Conservation (phyloP, 805 yeast species). For the Schizosaccharomyces lindneri region DNA sequence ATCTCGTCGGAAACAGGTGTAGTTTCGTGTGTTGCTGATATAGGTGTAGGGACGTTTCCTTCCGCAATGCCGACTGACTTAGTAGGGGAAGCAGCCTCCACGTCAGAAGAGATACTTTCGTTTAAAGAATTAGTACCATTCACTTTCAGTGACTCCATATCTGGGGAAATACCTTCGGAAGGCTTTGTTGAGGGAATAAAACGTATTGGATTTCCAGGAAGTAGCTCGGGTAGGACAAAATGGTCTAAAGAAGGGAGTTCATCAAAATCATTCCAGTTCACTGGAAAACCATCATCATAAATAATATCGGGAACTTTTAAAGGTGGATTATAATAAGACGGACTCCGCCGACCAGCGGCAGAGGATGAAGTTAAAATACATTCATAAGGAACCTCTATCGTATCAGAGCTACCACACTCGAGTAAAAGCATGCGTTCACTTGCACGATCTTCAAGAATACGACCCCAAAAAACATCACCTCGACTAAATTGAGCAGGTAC, state of each 20-base stretch:
- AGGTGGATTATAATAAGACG: neutral
- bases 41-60: too few species aligned
- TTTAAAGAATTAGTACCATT: too few species aligned
- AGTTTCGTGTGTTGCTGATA: too few species aligned
- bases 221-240: neutral
- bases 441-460: neutral
- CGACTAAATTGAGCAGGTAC: neutral
- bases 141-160: too few species aligned
- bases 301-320: neutral
- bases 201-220: neutral
- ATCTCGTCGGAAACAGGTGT: too few species aligned
- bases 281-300: neutral
- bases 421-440: neutral
- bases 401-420: neutral
- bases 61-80: too few species aligned
- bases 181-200: neutral
- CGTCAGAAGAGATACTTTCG: too few species aligned
- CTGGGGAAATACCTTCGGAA: too few species aligned
- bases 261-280: neutral
- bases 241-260: neutral
- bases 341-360: neutral
- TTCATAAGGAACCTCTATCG: neutral
- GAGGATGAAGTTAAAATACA: neutral
- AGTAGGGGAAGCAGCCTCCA: too few species aligned
- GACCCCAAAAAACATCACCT: neutral